Percentiles rank a stretch among this genome's conserved stretches.
Evolutionary conservation across 129 eudicot genomes (phyloP).

Genomic region (Tagetes patula): DNA sequence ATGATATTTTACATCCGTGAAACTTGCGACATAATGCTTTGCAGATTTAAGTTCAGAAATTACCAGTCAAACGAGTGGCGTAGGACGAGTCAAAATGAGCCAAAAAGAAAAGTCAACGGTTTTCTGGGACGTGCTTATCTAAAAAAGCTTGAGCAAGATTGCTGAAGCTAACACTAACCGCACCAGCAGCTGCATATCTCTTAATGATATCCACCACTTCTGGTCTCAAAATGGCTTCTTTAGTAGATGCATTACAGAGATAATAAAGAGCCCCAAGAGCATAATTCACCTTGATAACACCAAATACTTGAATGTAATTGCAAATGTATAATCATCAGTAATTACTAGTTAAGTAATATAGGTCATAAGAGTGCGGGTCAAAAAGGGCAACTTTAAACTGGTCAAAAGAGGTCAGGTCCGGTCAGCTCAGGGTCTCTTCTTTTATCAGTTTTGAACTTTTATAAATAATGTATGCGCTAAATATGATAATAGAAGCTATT

Average conservation of each 20-base stretch:
- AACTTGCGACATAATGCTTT: background rate
- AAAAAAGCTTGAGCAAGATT: constrained; percentile 77
- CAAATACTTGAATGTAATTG: background rate
- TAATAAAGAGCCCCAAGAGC: constrained; percentile 78
- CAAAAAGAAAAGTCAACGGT: background rate
- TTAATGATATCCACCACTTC: constrained; percentile 63
- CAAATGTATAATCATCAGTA: background rate
- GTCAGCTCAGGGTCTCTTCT: background rate
- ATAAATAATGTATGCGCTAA: background rate
- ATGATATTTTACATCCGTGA: background rate
- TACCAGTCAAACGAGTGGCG: too few relatives aligned
- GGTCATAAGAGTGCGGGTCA: background rate
- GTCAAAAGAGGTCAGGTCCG: background rate
- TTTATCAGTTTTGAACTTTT: background rate
- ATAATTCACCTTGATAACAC: constrained; percentile 78
- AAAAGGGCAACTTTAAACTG: background rate
- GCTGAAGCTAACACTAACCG: constrained; percentile 56
- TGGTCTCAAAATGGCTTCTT: constrained; percentile 58
- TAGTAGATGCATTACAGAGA: constrained; percentile 55
- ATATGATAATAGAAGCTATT: background rate
- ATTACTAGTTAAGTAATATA: background rate
- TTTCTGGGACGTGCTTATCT: constrained; percentile 55
- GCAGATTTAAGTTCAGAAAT: background rate
- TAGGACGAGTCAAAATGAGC: too few relatives aligned
- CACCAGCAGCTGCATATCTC: constrained; percentile 66